phyloP scores from a whole-genome alignment of 1,284 basidiomycete species.

The Stygiomarasmius scandens region DNA sequence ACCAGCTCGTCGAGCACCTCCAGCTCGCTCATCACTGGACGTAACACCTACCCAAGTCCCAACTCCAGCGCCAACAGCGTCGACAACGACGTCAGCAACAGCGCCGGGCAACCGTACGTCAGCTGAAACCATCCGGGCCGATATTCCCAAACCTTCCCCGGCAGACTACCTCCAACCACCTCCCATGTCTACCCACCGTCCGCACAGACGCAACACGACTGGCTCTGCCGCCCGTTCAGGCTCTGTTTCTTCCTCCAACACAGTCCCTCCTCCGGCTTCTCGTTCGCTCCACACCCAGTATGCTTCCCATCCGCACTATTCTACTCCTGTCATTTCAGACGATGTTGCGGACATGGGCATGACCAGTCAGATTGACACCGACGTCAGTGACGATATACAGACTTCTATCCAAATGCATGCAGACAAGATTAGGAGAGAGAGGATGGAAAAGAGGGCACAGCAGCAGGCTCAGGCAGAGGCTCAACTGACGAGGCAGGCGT shows the following conservation, averaged over 20 bases:
- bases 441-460: conserved; percentile 63
- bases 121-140: conserved; percentile 43
- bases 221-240: conserved; percentile 9
- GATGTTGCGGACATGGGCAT: conserved; percentile 20
- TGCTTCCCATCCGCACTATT: conserved; percentile 9
- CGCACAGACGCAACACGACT: conserved; percentile 53
- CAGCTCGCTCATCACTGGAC: conserved; percentile 20
- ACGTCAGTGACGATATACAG: conserved; percentile 46
- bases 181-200: conserved; percentile 31
- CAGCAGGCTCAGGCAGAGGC: conserved; percentile 57
- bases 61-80: not conserved
- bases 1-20: conserved; percentile 10
- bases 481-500: conserved; percentile 42
- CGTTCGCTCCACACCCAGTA: conserved; percentile 8
- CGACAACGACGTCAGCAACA: too few relatives aligned
- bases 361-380: conserved; percentile 34
- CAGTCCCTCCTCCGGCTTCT: not conserved
- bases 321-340: conserved; percentile 1
- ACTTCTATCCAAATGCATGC: conserved; percentile 72
- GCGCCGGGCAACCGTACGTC: conserved; percentile 48
- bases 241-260: conserved; percentile 1
- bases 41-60: not conserved
- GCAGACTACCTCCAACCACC: conserved; percentile 59
- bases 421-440: conserved; percentile 79
- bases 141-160: conserved; percentile 19